Evolutionary conservation across 1,139 yeast genomes (phyloP).

Genomic region (Scheffersomyces stambukii): DNA sequence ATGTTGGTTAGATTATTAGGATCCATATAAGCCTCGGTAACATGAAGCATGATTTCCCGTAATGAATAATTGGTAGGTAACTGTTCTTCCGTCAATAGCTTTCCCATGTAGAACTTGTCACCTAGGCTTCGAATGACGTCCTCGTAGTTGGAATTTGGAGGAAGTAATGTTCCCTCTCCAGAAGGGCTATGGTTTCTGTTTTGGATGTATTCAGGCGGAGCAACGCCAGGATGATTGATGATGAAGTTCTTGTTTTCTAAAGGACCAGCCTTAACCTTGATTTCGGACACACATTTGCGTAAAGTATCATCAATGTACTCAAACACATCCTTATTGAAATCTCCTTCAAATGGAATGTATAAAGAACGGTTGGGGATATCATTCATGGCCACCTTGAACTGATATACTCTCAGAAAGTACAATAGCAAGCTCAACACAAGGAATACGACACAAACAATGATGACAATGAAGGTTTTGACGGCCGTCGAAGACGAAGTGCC

Average conservation of each 20-base stretch:
- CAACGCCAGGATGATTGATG: constrained; percentile 64
- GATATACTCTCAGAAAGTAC: constrained; percentile 51
- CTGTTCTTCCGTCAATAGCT: constrained; percentile 31
- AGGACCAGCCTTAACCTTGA: constrained; percentile 52
- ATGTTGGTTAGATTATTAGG: constrained; percentile 6
- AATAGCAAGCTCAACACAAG: constrained; percentile 46
- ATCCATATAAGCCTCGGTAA: constrained; percentile 11
- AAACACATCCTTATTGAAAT: constrained; percentile 52
- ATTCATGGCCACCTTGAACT: constrained; percentile 53
- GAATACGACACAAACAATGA: constrained; percentile 65
- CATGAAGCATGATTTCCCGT: constrained; percentile 36
- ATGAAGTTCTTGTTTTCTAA: constrained; percentile 26
- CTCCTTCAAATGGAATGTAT: constrained; percentile 67
- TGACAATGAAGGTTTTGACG: constrained; percentile 70
- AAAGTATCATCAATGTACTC: constrained; percentile 33
- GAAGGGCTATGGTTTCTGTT: constrained; percentile 23
- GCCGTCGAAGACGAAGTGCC: constrained; percentile 50
- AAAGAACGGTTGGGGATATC: constrained; percentile 66
- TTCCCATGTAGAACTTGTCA: constrained; percentile 44
- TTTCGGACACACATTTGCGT: constrained; percentile 40
- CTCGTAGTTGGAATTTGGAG: constrained; percentile 59
- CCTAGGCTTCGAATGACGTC: constrained; percentile 59
- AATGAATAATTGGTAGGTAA: constrained; percentile 45
- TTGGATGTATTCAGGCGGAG: constrained; percentile 41
- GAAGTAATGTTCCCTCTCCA: constrained; percentile 35